phyloP scores from a whole-genome alignment of 306 rosid species.

The Gillenia trifoliata region DNA sequence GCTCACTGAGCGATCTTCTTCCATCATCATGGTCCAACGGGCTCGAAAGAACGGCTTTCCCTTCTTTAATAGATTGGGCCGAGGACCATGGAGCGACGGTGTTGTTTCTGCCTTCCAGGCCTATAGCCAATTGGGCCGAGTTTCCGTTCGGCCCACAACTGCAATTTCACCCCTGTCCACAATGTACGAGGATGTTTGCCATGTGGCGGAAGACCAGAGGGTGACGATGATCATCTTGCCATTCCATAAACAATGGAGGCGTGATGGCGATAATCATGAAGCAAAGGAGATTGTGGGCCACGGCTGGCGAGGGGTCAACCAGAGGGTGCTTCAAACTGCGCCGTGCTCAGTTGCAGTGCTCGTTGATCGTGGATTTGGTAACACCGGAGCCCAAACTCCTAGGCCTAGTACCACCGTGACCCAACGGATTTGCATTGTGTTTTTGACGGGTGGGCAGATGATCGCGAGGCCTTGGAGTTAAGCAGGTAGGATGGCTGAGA shows the following conservation, averaged over 20 bases:
- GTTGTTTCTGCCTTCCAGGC: constrained; percentile 54
- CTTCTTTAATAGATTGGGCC: constrained; percentile 41
- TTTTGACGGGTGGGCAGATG: constrained; percentile 90
- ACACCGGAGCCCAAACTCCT: constrained; percentile 3
- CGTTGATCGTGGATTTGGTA: constrained; percentile 66
- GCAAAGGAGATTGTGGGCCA: constrained; percentile 51
- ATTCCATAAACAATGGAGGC: constrained; percentile 62
- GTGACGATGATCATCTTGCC: constrained; percentile 66
- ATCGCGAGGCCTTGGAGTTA: constrained; percentile 59
- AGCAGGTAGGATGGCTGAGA: constrained; percentile 62
- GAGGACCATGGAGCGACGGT: constrained; percentile 40
- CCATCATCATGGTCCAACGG: constrained; percentile 64
- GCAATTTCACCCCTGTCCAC: constrained; percentile 62
- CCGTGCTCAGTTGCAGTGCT: constrained; percentile 75
- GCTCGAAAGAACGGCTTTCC: constrained; percentile 69
- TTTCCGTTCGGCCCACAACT: constrained; percentile 55
- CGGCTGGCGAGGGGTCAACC: constrained; percentile 70
- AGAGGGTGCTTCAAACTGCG: constrained; percentile 54
- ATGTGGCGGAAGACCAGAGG: constrained; percentile 65
- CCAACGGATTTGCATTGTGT: constrained; percentile 45
- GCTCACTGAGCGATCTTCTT: constrained; percentile 70
- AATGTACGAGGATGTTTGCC: constrained; percentile 77
- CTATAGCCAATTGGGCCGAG: constrained; percentile 55
- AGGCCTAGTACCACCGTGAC: constrained; percentile 1
- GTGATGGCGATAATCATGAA: constrained; percentile 6